Evolutionary conservation across 306 rosid genomes (phyloP), one percentile per base, ranked within the genome.

Genomic region (Benincasa hispida): DNA sequence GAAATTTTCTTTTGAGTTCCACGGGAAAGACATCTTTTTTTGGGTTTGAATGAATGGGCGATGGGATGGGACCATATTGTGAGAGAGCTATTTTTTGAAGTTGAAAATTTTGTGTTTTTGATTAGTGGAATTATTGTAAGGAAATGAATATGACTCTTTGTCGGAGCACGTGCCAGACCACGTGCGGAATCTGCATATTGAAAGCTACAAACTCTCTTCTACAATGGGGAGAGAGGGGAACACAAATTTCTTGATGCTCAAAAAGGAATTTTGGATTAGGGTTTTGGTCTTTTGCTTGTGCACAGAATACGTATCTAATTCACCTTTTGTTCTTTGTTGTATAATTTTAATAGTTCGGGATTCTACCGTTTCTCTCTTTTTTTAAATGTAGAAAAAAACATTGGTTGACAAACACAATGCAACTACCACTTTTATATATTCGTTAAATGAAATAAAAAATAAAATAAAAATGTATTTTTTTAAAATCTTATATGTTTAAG

Each of bases 181-280:
- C 75, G 75, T 68, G 75, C 30, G 35, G 75, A 68, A 68, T 68
- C 55, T 68, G 51, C 19, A 21, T 66, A 21, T n/a, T 66, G 73
- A 66, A 66, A 66, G 73, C 73, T 37, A 66, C 73, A 19, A 39
- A 66, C 73, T 66, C 51, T 18, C 50, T 37, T 12, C 25, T 35
- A 35, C 10, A 10, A 35, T n/a, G 28, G 28, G 30, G 14, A 6
- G 41, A 37, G 13, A 8, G 10, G 41, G 42, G 50, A 24, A 66
- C 51, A 21, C 28, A 4, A 35, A n/a, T n/a, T 21, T 66, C 51
- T 39, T 66, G 19, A 66, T 66, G 12, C 53, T 39, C 50, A 37
- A 39, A n/a, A 39, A n/a, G 19, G 22, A 37, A 6, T 42, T 68
- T 68, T 22, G 35, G 55, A 34, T 63, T 0, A 34, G 47, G 19